Evolutionary conservation across 148 eudicot species (phyloP), one percentile per base, ranked within the genome.

Genomic region (Agrostemma githago): DNA sequence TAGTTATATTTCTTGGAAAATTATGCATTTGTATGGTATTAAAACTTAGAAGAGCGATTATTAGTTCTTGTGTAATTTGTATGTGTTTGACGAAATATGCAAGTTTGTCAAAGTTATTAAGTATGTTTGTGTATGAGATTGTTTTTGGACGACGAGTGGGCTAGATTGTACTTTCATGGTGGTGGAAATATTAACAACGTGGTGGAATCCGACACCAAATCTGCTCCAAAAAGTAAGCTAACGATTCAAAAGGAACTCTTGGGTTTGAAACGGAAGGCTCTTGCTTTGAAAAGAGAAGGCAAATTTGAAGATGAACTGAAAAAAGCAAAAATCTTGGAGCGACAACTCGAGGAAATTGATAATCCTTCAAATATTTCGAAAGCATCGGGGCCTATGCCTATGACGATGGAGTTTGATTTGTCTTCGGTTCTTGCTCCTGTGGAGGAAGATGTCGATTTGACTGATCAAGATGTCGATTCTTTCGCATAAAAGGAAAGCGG

Each of bases 251-350:
- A 81, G 82, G 98, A 95, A 83, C 97, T 95, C 79, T 74, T 95
- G 62, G 88, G 81, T 3, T 67, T 95, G 78, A 95, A 95, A 76
- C 92, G 89, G 89, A 92, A 82, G 76, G 98, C 92, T 66, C 86
- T 92, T 74, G 86, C 96, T 72, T 82, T 95, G 66, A 82, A 88
- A 85, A 87, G 93, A 82, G 93, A 95, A 83, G 98, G 97, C 48
- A 88, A 82, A 79, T 17, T 87, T 38, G 97, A 88, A 9, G 92
- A 88, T 84, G 97, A 95, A 81, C 73, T 95, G 79, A 82, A 81
- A 73, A 95, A 89, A 74, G 96, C 93, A 59, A 92, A 90, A 79
- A 80, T 83, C 79, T 88, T 95, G 17, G 98, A 92, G 82, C 87
- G 87, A 78, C 92, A 92, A 74, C 96, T 95, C 42, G 96, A 88